Evolutionary conservation across 805 yeast species (phyloP).

Genomic region (Cyberlindnera nakhonratchasimensis): DNA sequence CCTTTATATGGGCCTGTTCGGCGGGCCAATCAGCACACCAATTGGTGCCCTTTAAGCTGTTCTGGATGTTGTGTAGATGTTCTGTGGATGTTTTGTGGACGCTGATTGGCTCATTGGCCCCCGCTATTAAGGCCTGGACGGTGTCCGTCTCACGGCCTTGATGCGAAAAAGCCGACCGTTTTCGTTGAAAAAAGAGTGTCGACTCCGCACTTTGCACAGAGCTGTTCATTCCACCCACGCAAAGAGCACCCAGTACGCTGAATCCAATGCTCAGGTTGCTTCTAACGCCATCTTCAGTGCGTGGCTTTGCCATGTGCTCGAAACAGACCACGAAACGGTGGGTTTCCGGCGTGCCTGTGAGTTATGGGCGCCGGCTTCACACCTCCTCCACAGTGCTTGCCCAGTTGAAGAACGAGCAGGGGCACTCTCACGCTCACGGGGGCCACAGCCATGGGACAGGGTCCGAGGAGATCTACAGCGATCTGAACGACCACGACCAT

Average conservation of each 20-base stretch:
- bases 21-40: no score
- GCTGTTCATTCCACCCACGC: background rate
- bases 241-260: background rate
- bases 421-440: conserved; percentile 29
- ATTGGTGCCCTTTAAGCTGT: no score
- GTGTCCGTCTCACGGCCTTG: no score
- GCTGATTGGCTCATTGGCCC: no score
- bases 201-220: background rate
- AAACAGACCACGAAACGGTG: background rate
- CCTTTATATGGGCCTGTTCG: no score
- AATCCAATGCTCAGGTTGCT: conserved; percentile 9
- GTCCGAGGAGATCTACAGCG: conserved; percentile 7
- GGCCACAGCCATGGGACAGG: background rate
- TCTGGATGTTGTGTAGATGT: no score
- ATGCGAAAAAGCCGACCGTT: no score
- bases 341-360: background rate
- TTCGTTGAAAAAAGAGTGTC: no score
- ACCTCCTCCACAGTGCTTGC: conserved; percentile 1
- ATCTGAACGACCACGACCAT: conserved; percentile 34
- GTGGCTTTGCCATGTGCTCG: background rate
- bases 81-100: no score
- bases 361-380: conserved; percentile 5
- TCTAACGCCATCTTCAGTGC: conserved; percentile 2
- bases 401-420: conserved; percentile 4
- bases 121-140: no score